Base-by-base conservation (phyloP, 305 asterid genomes). In the Euphrasia arctica region DNA sequence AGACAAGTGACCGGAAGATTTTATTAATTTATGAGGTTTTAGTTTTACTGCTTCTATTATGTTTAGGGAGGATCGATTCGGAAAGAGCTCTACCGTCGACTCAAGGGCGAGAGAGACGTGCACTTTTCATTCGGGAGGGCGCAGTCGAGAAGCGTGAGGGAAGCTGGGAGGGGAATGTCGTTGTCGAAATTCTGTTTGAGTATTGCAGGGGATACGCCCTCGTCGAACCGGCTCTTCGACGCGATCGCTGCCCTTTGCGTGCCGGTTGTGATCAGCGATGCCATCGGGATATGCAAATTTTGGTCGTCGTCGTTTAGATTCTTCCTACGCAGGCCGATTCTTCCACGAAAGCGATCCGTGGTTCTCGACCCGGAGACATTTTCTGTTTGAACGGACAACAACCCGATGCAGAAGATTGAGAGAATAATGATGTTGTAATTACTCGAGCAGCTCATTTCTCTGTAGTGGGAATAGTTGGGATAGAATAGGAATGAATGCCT, bases 51-150 rank as follows among this genome's bases (percentile, higher is more conserved):
- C 13, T 32, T 22, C 2, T 68, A 36, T 43, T 13, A 18, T 68
- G 36, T 67, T 32, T 76, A 92, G 97, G 97, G 98, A 52, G 97
- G 97, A 71, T 78, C 69, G 22, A 78, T 92, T 56, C 90, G 97
- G 48, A 95, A 82, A 73, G 79, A 80, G 49, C 81, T 92, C 58
- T 85, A 81, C 79, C 47, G 75, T 80, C 90, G 90, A 45, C 88
- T 90, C 3, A 90, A 84, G 73, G 74, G 79, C 8, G 87, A 90
- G 71, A 81, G 74, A 59, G 90, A 81, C 15, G 91, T 90, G 0
- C 89, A 87, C 73, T 85, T 89, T 63, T 31, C 83, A 42, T 85
- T 79, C 39, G 98, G 98, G 58, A 83, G 87, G 15, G 74, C 77
- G 36, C 77, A 68, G 63, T 64, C 83, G 5, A 83, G 72, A 29